Base-by-base conservation (phyloP, 2,329 filamentous ascomycete genomes). In the Paracorniculantispora psalliotae region DNA sequence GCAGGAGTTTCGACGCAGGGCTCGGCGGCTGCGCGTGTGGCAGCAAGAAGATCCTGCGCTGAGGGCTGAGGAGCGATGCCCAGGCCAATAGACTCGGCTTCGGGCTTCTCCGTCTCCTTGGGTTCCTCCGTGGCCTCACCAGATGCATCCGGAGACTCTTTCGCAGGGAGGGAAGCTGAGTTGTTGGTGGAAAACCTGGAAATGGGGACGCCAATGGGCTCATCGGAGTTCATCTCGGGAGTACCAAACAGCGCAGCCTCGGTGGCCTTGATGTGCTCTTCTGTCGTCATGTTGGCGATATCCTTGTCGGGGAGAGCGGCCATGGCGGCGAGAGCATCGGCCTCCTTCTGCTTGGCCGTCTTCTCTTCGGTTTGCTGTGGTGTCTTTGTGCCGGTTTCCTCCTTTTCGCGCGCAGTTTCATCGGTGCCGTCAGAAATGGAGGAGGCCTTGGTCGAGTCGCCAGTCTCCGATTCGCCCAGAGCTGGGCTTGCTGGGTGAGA, bases 371-470 rank as follows among this genome's bases (percentile, higher is more conserved):
- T 65, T 65, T 51, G 66, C 7, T 41, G 35, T 23, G 48, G 51
- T 2, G 55, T 49, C 41, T 35, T 44, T 7, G 26, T 30, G 30
- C 46, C 15, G 35, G 63, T 44, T 8, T 67, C 63, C 19, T 68
- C 66, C 58, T 73, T 71, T 12, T 72, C 75, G 48, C 76, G 75
- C 2, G 83, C 69, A 4, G 83, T 86, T 66, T 85, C 83, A 60
- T 86, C 81, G 1, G 84, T 86, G 2, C 81, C 82, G 61, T 86
- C 85, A 6, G 84, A 87, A 10, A 87, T 68, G 0, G 85, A 87
- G 0, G 84, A 87, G 4, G 85, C 84, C 64, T 82, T 83, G 7
- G 85, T 87, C 2, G 84, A 87, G 52, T 81, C 78, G 15, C 78
- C 81, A 41, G 79, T 73, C 60, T 86, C 83, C 6, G 82, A 86